These are phyloP conservation scores for Yarrowia phangngaensis DNA, from an alignment of 805 yeast genomes.

Conservation along the genomic window DNA sequence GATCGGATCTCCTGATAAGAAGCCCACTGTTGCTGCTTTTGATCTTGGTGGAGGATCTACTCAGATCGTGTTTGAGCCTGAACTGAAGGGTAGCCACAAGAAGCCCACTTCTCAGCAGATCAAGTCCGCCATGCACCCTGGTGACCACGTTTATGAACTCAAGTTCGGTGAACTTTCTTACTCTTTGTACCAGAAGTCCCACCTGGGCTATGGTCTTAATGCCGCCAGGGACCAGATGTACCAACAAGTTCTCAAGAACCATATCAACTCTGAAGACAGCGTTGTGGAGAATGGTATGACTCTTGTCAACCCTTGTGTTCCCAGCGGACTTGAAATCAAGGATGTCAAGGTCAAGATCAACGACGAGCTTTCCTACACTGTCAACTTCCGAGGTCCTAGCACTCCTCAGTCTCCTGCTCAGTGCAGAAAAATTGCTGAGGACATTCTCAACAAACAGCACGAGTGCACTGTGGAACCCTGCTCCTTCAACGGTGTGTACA, in stretches of 20 bases:
- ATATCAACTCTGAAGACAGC: slow-evolving; percentile 40
- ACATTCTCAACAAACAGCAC: slow-evolving; percentile 74
- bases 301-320: slow-evolving; percentile 77
- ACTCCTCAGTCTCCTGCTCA: slow-evolving; percentile 64
- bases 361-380: slow-evolving; percentile 45
- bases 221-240: slow-evolving; percentile 86
- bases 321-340: slow-evolving; percentile 65
- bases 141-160: slow-evolving; percentile 82
- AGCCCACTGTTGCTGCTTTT: slow-evolving; percentile 92
- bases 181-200: slow-evolving; percentile 86
- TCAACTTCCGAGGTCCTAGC: slow-evolving; percentile 63
- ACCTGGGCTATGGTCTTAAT: slow-evolving; percentile 92
- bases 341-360: slow-evolving; percentile 58
- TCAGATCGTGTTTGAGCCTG: slow-evolving; percentile 96
- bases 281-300: slow-evolving; percentile 41
- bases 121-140: slow-evolving; percentile 56
- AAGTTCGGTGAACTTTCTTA: slow-evolving; percentile 78
- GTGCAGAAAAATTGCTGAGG: slow-evolving; percentile 81
- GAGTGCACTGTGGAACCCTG: slow-evolving; percentile 77
- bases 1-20: slow-evolving; percentile 70
- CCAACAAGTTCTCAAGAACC: slow-evolving; percentile 53
- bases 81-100: slow-evolving; percentile 48
- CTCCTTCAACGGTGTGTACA: slow-evolving; percentile 95
- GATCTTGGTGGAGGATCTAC: slow-evolving; percentile 99
- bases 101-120: slow-evolving; percentile 20